A percentile compares a stretch with the other conserved stretches of the same genome.
Evolutionary conservation across 2,329 filamentous ascomycete genomes (phyloP).

Genomic region (Incumbomyces delicatus): DNA sequence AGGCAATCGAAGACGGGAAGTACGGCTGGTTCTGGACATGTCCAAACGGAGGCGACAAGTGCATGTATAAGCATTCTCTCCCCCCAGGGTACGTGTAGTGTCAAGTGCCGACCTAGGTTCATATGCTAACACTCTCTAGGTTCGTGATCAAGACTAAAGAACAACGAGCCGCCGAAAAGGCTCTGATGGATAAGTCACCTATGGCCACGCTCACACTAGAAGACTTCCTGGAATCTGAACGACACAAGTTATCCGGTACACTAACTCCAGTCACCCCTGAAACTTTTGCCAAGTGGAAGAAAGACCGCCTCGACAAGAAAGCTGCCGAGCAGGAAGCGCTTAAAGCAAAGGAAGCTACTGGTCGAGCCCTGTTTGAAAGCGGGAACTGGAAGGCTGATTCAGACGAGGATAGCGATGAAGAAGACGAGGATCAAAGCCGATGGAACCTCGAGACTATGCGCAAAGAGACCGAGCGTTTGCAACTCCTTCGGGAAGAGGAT

Average conservation of each 20-base stretch:
- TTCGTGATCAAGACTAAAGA: constrained; percentile 98
- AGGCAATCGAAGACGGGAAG: constrained; percentile 94
- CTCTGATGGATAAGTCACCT: constrained; percentile 88
- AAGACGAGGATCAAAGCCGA: constrained; percentile 36
- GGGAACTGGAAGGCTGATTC: constrained; percentile 73
- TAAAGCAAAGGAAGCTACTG: constrained; percentile 89
- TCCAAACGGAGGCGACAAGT: constrained; percentile 92
- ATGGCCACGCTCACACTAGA: constrained; percentile 90
- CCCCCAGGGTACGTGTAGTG: constrained; percentile 68
- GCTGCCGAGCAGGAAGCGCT: constrained; percentile 83
- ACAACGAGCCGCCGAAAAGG: constrained; percentile 90
- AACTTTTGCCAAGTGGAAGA: constrained; percentile 93
- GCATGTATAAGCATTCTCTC: constrained; percentile 95
- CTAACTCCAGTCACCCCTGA: constrained; percentile 91
- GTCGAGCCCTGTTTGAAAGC: constrained; percentile 89
- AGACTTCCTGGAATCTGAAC: constrained; percentile 92
- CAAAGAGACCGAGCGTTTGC: constrained; percentile 69
- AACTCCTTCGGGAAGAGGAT: constrained; percentile 70
- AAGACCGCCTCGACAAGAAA: constrained; percentile 89
- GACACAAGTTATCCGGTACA: constrained; percentile 84
- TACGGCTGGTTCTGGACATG: constrained; percentile 99
- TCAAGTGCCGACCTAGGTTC: too few species aligned
- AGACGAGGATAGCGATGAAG: constrained; percentile 52
- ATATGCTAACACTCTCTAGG: constrained; percentile 36
- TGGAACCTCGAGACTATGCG: constrained; percentile 81